Conservation (phyloP, 768 basidiomycete species). For the Tricholoma sp. region DNA sequence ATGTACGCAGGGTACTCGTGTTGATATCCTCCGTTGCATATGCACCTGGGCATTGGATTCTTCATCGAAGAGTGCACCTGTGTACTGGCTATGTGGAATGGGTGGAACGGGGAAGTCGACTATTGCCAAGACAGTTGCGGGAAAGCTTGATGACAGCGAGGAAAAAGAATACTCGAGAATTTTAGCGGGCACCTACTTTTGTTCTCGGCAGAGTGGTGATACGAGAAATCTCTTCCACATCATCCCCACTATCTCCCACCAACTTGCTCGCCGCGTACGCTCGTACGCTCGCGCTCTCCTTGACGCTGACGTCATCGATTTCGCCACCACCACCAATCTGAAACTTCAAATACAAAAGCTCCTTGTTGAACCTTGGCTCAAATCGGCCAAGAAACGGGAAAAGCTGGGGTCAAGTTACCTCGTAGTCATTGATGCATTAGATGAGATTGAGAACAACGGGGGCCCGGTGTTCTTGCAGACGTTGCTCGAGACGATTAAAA, state of each 20-base stretch:
- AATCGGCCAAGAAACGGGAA: background rate
- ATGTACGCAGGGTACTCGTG: background rate
- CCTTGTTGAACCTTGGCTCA: background rate
- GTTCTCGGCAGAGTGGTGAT: background rate
- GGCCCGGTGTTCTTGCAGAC: slow-evolving; percentile 1
- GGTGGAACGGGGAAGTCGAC: background rate
- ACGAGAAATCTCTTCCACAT: background rate
- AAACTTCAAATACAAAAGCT: background rate
- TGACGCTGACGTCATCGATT: background rate
- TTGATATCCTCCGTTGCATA: background rate
- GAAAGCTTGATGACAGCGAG: background rate
- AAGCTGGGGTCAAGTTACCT: background rate
- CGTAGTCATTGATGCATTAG: slow-evolving; percentile 7
- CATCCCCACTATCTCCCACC: background rate
- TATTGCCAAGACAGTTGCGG: background rate
- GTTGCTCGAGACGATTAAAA: background rate
- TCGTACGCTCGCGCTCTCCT: background rate
- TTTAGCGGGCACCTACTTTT: background rate
- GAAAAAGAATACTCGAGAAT: background rate
- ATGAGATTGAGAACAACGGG: background rate
- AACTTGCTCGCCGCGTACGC: background rate
- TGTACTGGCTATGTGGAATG: background rate
- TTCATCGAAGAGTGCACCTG: background rate
- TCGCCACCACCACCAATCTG: background rate
- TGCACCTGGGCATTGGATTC: background rate